Base-by-base conservation (phyloP, 768 basidiomycete species). In the Pholiota microspora region DNA sequence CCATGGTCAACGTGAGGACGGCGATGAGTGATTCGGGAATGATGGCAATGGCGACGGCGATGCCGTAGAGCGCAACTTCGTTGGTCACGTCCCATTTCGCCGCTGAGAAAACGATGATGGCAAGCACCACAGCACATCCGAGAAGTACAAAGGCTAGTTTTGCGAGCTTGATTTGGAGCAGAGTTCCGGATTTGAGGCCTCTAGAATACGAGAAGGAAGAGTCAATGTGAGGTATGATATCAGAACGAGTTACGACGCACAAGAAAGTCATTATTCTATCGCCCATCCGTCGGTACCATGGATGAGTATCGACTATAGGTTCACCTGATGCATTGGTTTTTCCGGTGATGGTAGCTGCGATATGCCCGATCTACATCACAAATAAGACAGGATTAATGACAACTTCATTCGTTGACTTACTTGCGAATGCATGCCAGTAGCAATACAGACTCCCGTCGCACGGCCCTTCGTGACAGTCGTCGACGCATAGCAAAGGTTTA, bases 1-100 rank as follows among this genome's bases (percentile, higher is more conserved):
- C 81, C 67, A 86, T 73, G 10, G 84, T 86, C 38, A 85, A 72
- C 2, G 81, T 79, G 60, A 85, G 68, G 31, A 80, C 75, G 9
- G 76, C 78, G 49, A 76, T 70, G 29, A 76, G 68, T 3, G 73
- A 71, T 63, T 75, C 75, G 2, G 75, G 74, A 25, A 75, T 73
- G 45, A 76, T 73, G 35, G 72, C 64, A 31, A 76, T 71, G 24
- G 71, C 74, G 13, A 65, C 59, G 4, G 73, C 75, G 21, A 77
- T 75, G 36, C 63, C 73, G 55, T 72, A 76, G 2, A 73, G 57
- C 0, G 69, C 67, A 38, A 73, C 72, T 49, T 68, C 66, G 46
- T 71, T 64, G 15, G 65, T 66, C 12, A 74, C 58, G 7, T 64
- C 59, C 62, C 67, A 75, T 12, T 59, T 52, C 13, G 71, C 67